Evolutionary conservation across 768 basidiomycete species (phyloP).

Genomic region (Ramaria sp.): DNA sequence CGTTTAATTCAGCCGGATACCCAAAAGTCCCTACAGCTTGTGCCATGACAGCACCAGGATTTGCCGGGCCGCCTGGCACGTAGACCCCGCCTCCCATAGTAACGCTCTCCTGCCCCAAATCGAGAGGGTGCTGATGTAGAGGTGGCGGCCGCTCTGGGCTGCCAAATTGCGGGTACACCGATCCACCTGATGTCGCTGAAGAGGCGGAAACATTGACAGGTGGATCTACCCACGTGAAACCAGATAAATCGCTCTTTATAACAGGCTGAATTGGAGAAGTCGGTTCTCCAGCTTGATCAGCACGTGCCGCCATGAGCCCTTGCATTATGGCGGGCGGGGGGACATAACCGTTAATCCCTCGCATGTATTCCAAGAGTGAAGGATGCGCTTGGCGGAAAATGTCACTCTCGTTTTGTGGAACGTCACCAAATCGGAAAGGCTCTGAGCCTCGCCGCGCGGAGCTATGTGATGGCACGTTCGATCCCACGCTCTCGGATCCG

Average conservation of each 20-base stretch:
- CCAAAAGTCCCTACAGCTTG: constrained; percentile 4
- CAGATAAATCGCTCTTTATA: background rate
- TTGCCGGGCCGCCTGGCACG: background rate
- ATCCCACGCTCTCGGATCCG: constrained; percentile 8
- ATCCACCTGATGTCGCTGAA: background rate
- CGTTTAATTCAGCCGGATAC: constrained; percentile 3
- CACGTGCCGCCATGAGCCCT: background rate
- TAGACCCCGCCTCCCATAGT: background rate
- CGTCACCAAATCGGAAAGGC: constrained; percentile 9
- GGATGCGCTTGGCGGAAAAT: constrained; percentile 18
- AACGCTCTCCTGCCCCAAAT: background rate
- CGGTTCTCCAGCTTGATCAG: background rate
- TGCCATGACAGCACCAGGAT: background rate
- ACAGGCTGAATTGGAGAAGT: background rate
- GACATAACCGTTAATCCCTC: constrained; percentile 18
- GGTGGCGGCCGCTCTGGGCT: background rate
- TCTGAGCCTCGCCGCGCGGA: constrained; percentile 7
- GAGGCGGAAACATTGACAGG: background rate
- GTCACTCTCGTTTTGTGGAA: constrained; percentile 15
- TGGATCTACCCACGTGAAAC: background rate
- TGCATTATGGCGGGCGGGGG: constrained; percentile 1
- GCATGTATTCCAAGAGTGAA: constrained; percentile 22
- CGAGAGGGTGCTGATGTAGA: background rate
- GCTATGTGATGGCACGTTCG: too few species aligned
- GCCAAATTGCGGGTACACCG: background rate